A percentile compares a stretch with the other conserved stretches of the same genome.
phyloP scores from a whole-genome alignment of 2,329 filamentous ascomycete species.

The Arthrobotrys sinensis region DNA sequence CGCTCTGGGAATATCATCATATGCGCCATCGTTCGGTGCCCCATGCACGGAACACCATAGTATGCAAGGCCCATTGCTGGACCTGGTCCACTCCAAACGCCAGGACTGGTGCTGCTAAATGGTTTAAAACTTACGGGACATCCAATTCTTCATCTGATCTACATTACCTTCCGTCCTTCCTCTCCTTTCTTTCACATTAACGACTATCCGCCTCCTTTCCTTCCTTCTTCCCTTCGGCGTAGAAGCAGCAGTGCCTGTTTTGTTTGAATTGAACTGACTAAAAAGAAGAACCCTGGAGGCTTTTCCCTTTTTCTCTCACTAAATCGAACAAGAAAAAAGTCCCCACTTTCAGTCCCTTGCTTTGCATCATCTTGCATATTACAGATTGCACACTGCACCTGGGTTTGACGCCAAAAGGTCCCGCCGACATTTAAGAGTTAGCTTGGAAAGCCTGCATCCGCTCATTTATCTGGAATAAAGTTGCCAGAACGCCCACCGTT shows the following conservation, averaged over 20 bases:
- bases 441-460: slow-evolving; percentile 22
- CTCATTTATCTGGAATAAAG: slow-evolving; percentile 57
- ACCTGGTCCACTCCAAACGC: slow-evolving; percentile 38
- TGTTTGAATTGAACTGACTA: slow-evolving; percentile 44
- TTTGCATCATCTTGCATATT: slow-evolving; percentile 51
- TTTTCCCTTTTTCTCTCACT: slow-evolving; percentile 36
- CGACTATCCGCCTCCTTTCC: slow-evolving; percentile 42
- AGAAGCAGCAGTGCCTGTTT: slow-evolving; percentile 29
- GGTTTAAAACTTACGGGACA: slow-evolving; percentile 53
- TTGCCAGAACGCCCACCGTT: slow-evolving; percentile 47
- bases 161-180: slow-evolving; percentile 57
- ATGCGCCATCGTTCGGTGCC: slow-evolving; percentile 10
- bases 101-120: slow-evolving; percentile 36
- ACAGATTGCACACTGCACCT: slow-evolving; percentile 23
- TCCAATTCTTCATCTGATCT: slow-evolving; percentile 57
- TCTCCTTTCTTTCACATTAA: slow-evolving; percentile 48
- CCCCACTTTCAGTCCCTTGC: slow-evolving; percentile 42
- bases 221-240: slow-evolving; percentile 45
- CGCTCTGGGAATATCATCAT: slow-evolving; percentile 27
- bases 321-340: slow-evolving; percentile 34
- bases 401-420: slow-evolving; percentile 21
- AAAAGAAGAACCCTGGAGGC: slow-evolving; percentile 55
- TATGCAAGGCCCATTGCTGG: slow-evolving; percentile 14
- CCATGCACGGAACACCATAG: slow-evolving; percentile 33
- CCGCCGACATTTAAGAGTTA: slow-evolving; percentile 20